Percentiles rank a stretch among this genome's conserved stretches.
phyloP scores from a whole-genome alignment of 805 yeast species.

The Lachancea mirantina region DNA sequence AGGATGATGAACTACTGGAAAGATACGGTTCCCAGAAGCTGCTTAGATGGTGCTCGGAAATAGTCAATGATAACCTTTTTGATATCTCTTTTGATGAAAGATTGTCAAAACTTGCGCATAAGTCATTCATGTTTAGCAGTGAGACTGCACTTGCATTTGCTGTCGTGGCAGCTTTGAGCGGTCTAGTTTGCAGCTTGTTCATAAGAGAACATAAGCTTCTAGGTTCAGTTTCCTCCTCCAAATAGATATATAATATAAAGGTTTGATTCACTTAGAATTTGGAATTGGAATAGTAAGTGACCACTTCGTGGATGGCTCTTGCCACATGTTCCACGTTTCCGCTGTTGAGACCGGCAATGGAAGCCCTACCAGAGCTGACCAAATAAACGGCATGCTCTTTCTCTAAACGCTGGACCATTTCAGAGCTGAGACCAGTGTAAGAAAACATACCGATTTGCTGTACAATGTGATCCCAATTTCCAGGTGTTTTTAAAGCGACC shows the following conservation, averaged over 20 bases:
- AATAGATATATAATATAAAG: background rate
- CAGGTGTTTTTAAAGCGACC: constrained; percentile 66
- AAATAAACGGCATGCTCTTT: constrained; percentile 74
- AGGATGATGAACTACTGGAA: constrained; percentile 1
- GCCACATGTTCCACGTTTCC: constrained; percentile 75
- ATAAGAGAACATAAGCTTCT: constrained; percentile 54
- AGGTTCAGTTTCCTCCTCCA: constrained; percentile 29
- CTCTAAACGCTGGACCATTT: constrained; percentile 72
- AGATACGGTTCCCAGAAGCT: constrained; percentile 3
- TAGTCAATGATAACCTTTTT: constrained; percentile 6
- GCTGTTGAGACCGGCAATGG: constrained; percentile 87
- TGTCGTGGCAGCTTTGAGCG: constrained; percentile 35
- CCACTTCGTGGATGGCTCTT: constrained; percentile 72
- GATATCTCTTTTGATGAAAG: constrained; percentile 16
- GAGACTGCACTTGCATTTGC: constrained; percentile 44
- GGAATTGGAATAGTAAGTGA: constrained; percentile 34
- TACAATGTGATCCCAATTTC: constrained; percentile 86
- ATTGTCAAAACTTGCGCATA: constrained; percentile 40
- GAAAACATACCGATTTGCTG: constrained; percentile 96
- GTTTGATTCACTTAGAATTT: constrained; percentile 14
- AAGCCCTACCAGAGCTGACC: constrained; percentile 79
- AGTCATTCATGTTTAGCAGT: constrained; percentile 43
- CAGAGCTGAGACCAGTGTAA: constrained; percentile 75
- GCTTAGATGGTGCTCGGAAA: constrained; percentile 6
- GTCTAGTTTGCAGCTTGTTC: constrained; percentile 36